Percentiles rank a stretch among this genome's conserved stretches.
These are phyloP conservation scores for Penicillium crustosum DNA, from an alignment of 2,329 filamentous ascomycete species.

Conservation along the genomic window DNA sequence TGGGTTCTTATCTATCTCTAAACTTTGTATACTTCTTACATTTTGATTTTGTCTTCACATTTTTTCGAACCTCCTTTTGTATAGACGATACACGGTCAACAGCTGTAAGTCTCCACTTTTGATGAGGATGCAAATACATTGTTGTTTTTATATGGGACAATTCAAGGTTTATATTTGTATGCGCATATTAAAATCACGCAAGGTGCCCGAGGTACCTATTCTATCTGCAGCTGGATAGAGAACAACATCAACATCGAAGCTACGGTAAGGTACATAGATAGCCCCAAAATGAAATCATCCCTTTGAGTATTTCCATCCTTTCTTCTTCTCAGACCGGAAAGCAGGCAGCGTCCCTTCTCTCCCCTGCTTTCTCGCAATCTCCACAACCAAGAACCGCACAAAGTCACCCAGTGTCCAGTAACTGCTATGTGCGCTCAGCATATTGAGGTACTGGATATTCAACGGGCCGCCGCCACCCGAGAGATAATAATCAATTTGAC, in stretches of 20 bases:
- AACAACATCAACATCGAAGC: neutral
- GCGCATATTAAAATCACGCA: neutral
- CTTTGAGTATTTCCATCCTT: conserved; percentile 50
- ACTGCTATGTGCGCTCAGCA: conserved; percentile 91
- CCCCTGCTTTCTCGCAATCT: conserved; percentile 75
- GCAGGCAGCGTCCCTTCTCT: conserved; percentile 56
- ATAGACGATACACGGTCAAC: neutral
- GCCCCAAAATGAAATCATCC: conserved; percentile 15
- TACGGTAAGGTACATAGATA: neutral
- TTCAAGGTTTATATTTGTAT: neutral
- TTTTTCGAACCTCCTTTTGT: neutral
- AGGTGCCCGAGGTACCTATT: neutral
- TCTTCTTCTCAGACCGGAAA: conserved; percentile 56
- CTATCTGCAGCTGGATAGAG: neutral
- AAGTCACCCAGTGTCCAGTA: conserved; percentile 91
- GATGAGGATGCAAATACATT: neutral
- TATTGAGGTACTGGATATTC: conserved; percentile 95
- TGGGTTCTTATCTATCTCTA: conserved; percentile 1
- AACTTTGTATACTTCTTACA: neutral
- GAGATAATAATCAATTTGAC: conserved; percentile 89
- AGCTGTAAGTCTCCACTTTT: neutral
- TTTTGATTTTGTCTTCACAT: neutral
- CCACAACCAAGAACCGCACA: conserved; percentile 83
- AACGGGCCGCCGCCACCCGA: conserved; percentile 80
- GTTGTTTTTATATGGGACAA: neutral